These are phyloP conservation scores for Colletotrichum sp. DNA, from an alignment of 2,329 filamentous ascomycete species.

Conservation along the genomic window DNA sequence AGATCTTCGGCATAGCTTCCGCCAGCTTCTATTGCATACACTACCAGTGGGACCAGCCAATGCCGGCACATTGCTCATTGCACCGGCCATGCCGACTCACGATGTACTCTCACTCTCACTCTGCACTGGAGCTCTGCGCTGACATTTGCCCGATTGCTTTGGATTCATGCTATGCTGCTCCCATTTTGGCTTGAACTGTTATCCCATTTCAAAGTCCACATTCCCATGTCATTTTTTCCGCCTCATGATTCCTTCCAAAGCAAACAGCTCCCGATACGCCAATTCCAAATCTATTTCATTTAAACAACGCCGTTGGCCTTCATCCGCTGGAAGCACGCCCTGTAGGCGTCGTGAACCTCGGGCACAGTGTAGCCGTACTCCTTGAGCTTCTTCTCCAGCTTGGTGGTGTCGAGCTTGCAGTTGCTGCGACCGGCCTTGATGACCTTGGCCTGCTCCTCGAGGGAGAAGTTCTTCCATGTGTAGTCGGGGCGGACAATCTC, in stretches of 20 bases:
- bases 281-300: constrained; percentile 3
- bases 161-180: neutral
- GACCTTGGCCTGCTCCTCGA: constrained; percentile 70
- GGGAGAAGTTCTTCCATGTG: constrained; percentile 68
- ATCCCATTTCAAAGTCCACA: neutral
- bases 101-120: neutral
- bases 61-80: neutral
- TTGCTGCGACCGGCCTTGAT: constrained; percentile 72
- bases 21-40: neutral
- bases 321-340: constrained; percentile 68
- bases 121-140: neutral
- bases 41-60: neutral
- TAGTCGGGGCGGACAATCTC: constrained; percentile 66
- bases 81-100: neutral
- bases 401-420: constrained; percentile 67
- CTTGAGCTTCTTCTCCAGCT: constrained; percentile 63
- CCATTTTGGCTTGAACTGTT: neutral
- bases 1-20: neutral
- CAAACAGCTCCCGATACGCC: neutral
- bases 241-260: neutral
- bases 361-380: constrained; percentile 64
- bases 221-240: neutral
- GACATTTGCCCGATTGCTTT: neutral
- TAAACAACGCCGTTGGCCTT: constrained; percentile 59
- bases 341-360: constrained; percentile 67